Conservation (phyloP, 768 basidiomycete genomes). For the Agaricus sinodeliciosus region DNA sequence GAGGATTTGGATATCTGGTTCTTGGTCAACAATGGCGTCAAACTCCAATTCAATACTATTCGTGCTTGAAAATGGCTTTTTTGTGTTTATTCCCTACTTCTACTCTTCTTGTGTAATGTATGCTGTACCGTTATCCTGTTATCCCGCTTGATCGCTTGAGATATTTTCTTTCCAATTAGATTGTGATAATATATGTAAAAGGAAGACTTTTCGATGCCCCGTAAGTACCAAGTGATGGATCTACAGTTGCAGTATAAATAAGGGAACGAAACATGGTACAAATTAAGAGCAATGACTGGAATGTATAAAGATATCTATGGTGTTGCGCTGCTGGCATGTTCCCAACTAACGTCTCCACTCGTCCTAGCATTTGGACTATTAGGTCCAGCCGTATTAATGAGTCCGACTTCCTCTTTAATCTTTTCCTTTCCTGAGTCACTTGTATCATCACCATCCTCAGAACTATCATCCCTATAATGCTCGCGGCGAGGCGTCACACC, state of each 20-base stretch:
- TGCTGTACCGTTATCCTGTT: conserved; percentile 5
- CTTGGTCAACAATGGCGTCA: conserved; percentile 78
- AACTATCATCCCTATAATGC: conserved; percentile 41
- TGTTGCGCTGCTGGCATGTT: conserved; percentile 45
- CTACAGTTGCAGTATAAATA: conserved; percentile 1
- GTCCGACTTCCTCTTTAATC: conserved; percentile 4
- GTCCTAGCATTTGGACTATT: conserved; percentile 30
- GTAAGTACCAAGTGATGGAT: neutral
- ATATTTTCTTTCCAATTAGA: neutral
- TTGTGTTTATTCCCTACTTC: neutral
- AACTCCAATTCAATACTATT: conserved; percentile 41
- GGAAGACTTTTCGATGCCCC: neutral
- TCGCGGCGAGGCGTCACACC: conserved; percentile 19
- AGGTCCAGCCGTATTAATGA: conserved; percentile 13
- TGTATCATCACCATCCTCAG: neutral
- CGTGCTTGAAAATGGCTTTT: neutral
- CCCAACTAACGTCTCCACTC: conserved; percentile 70
- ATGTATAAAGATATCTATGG: neutral
- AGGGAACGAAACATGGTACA: neutral
- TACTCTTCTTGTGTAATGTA: conserved; percentile 3
- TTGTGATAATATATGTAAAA: neutral
- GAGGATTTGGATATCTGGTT: conserved; percentile 78
- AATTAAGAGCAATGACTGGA: neutral
- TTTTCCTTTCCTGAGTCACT: neutral
- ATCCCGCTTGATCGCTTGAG: neutral